Evolutionary conservation across 2,329 filamentous ascomycete species (phyloP), one percentile per base, ranked within the genome.

Genomic region (Neurospora crassa): DNA sequence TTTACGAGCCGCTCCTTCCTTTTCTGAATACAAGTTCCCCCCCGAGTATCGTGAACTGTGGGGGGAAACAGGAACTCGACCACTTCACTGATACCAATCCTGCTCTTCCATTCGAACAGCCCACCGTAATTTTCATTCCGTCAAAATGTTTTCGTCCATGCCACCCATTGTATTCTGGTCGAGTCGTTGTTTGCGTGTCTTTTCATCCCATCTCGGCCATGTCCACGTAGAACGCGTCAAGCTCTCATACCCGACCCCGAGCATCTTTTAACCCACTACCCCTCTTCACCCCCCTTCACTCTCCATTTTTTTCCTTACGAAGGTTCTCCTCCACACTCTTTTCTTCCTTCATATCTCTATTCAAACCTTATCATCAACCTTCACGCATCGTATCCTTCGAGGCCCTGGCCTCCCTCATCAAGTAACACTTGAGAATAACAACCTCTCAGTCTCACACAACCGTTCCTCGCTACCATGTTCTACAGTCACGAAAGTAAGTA

Each of bases 401-500:
- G 53, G 53, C 16, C 11, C 24, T 63, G 16, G 16, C 53, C 53
- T 63, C 24, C 24, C 18, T 18, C 29, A n/a, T 16, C 8, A n/a
- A 18, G 63, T 67, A 70, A 68, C 41, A 67, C 41, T 68, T 67
- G 71, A 70, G 63, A 24, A 41, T 29, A 67, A 43, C 42, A 70
- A n/a, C 37, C 40, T 47, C 41, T 53, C 41, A 37, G 12, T 34
- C n/a, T 43, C 16, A 69, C 18, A n/a, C 40, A 69, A n/a, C 18
- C 40, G 37, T 45, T 63, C 6, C 10, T 34, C 10, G 20, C 18
- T 70, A 80, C 43, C 76, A 97, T 97, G 94, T 97, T 97, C 80
- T 98, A 97, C 83, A 96, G 92, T 77, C 93, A 97, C 82, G 94
- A 97, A 82, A 93, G 95, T 96, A 84, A 79, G 90, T 81, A n/a